Conservation (phyloP, 805 yeast species). For the Yamadazyma sp. region DNA sequence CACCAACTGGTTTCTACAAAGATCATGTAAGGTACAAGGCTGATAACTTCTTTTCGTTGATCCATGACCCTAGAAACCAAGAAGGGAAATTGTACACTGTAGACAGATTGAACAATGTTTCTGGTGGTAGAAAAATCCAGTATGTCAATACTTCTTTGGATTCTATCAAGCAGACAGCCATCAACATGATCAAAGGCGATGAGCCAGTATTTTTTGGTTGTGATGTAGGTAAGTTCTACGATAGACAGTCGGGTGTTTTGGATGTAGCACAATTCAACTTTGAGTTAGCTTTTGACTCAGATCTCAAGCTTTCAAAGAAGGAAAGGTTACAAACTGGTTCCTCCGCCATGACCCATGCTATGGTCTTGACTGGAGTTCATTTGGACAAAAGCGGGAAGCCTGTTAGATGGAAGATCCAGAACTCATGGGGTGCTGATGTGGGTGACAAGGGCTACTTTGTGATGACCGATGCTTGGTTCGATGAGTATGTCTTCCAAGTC, state of each 20-base stretch:
- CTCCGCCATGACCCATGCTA: constrained; percentile 87
- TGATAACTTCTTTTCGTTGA: constrained; percentile 57
- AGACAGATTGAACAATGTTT: constrained; percentile 72
- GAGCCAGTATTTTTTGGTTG: constrained; percentile 88
- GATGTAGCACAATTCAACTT: constrained; percentile 71
- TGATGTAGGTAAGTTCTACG: constrained; percentile 79
- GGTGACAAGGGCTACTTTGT: constrained; percentile 44
- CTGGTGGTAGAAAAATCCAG: constrained; percentile 65
- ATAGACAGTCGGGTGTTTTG: constrained; percentile 65
- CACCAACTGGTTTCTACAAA: constrained; percentile 65
- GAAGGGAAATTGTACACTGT: constrained; percentile 64
- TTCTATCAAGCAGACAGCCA: constrained; percentile 57
- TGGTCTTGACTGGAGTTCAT: constrained; percentile 82
- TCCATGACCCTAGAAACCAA: constrained; percentile 80
- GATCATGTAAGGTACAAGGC: constrained; percentile 55
- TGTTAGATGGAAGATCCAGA: constrained; percentile 45
- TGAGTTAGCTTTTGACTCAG: constrained; percentile 53
- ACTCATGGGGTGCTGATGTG: constrained; percentile 43
- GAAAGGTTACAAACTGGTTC: constrained; percentile 70
- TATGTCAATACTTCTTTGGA: constrained; percentile 69
- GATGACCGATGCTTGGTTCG: constrained; percentile 47
- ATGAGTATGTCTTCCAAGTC: constrained; percentile 43
- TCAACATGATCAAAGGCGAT: constrained; percentile 65
- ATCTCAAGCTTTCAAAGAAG: constrained; percentile 54
- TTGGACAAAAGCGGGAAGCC: constrained; percentile 52